phyloP scores from a whole-genome alignment of 2,329 filamentous ascomycete genomes.

The Pseudogymnoascus sp. region DNA sequence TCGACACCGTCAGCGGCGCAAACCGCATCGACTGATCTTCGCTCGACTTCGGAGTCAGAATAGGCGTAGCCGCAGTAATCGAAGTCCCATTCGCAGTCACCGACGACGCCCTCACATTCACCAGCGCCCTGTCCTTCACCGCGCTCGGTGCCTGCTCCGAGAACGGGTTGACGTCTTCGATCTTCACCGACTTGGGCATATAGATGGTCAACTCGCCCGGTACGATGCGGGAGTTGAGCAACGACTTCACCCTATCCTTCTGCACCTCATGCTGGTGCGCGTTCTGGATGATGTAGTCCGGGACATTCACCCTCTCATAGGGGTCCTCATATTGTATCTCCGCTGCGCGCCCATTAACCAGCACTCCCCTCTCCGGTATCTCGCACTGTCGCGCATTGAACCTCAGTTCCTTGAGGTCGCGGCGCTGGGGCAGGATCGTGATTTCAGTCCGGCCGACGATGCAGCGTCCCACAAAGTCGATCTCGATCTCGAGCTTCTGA shows the following conservation, averaged over 20 bases:
- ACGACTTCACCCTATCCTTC: constrained; percentile 50
- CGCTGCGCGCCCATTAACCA: constrained; percentile 35
- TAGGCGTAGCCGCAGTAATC: constrained; percentile 18
- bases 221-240: constrained; percentile 28
- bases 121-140: constrained; percentile 32
- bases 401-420: constrained; percentile 48
- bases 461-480: constrained; percentile 70
- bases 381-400: constrained; percentile 56
- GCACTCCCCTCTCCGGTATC: constrained; percentile 46
- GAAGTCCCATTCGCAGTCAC: constrained; percentile 13
- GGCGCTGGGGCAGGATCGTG: constrained; percentile 50
- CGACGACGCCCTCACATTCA: constrained; percentile 22
- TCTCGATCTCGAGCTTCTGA: constrained; percentile 81
- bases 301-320: constrained; percentile 55
- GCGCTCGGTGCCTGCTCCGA: constrained; percentile 39
- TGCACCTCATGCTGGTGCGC: constrained; percentile 69
- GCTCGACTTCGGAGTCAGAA: constrained; percentile 26
- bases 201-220: constrained; percentile 50
- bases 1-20: constrained; percentile 52
- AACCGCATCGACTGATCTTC: constrained; percentile 36
- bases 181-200: constrained; percentile 51
- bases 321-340: constrained; percentile 43
- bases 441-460: constrained; percentile 76
- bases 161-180: constrained; percentile 50
- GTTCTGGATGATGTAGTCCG: constrained; percentile 51